phyloP scores from a whole-genome alignment of 306 rosid genomes.

The Quercus rubra region DNA sequence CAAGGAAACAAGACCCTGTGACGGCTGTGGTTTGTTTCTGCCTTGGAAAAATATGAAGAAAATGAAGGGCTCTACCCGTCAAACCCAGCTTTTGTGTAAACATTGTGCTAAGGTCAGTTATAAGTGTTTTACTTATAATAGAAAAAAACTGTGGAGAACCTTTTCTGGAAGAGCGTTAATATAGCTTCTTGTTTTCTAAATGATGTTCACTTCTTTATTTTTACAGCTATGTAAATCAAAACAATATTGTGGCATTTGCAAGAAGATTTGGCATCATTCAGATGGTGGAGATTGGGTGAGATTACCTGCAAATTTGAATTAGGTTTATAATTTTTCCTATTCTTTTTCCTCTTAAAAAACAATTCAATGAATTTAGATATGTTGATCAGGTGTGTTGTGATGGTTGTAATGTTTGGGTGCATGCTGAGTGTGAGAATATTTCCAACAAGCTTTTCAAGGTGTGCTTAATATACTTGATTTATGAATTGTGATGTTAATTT shows the following conservation, averaged over 20 bases:
- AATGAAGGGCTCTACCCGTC: conserved; percentile 45
- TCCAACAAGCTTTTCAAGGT: conserved; percentile 71
- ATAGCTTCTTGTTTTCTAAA: conserved; percentile 9
- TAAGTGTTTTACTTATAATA: not conserved
- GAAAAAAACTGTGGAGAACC: not conserved
- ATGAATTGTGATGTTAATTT: not conserved
- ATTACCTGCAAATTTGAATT: conserved; percentile 26
- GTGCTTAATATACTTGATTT: conserved; percentile 13
- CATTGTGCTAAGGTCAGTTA: conserved; percentile 73
- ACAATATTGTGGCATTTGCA: conserved; percentile 96
- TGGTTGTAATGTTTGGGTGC: conserved; percentile 98
- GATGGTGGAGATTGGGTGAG: conserved; percentile 98
- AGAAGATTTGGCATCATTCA: conserved; percentile 90
- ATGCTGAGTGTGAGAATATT: conserved; percentile 85
- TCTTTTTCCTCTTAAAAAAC: conserved; percentile 2
- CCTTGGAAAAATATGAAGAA: conserved; percentile 61
- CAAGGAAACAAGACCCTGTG: conserved; percentile 54
- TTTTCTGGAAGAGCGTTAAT: not conserved
- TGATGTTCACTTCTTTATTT: conserved; percentile 7
- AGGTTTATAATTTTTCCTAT: conserved; percentile 2
- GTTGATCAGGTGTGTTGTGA: conserved; percentile 85
- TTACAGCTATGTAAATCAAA: conserved; percentile 76
- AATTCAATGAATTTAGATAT: conserved; percentile 21
- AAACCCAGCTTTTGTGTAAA: conserved; percentile 59
- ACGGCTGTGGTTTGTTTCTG: conserved; percentile 62